Evolutionary conservation across 768 basidiomycete genomes (phyloP), one percentile per base, ranked within the genome.

Genomic region (Lentinula sp.): DNA sequence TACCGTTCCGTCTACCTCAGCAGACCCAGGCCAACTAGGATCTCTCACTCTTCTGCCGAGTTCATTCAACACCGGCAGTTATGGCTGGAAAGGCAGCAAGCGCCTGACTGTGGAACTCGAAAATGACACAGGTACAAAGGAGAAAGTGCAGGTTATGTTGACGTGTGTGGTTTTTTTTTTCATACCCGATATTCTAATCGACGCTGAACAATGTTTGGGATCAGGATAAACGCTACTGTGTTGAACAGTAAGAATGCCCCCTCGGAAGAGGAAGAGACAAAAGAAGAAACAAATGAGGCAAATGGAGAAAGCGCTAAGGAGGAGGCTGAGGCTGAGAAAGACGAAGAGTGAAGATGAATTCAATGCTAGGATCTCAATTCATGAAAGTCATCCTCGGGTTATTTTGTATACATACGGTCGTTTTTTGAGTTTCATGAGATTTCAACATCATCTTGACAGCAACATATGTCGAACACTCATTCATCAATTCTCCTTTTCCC

Each of bases 61-160:
- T 61, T 76, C 81, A 42, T 91, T 93, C 71, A 67, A 76, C 13
- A 91, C 89, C 0, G 89, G 91, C 10, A 89, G 88, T 68, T 91
- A 88, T 69, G 91, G 92, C 16, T 93, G 91, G 91, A 93, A 91
- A 70, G 91, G 87, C 2, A 82, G 72, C 70, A 88, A 86, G 70
- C 80, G 85, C 28, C 71, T 92, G 62, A 78, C 76, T 1, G 78
- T 93, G 55, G 87, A 91, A 66, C 69, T 93, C 15, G 76, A 82
- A 59, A 76, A 78, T 59, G 68, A 74, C 0, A 80, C 82, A 15
- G 77, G 71, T 13, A 83, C 75, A 45, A 84, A 80, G 70, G 84
- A 84, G 71, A 86, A 82, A 63, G 87, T 93, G 2, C 82, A 88
- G 66, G 87, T 93, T 10, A 84, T 82, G 79, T 70, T 93, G 61